Evolutionary conservation across 1,139 yeast species (phyloP), one percentile per base, ranked within the genome.

Genomic region (Candida neerlandica): DNA sequence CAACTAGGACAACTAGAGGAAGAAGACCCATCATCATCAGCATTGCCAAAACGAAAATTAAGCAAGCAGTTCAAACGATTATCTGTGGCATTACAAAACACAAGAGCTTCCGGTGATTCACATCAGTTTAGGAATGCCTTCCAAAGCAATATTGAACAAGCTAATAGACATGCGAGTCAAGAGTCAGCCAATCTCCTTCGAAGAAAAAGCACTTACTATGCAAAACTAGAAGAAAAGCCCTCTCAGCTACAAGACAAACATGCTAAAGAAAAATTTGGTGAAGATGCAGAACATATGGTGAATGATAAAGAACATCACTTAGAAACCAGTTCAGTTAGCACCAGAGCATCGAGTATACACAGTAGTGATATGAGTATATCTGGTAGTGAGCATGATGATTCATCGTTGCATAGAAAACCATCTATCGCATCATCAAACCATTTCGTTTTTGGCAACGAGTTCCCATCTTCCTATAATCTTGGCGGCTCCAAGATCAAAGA

Each of bases 41-140:
- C 52, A 11, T 60, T 73, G 10, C 78, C 79, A 3, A 75, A 67
- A 46, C 72, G 70, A 46, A 67, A 65, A 44, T 62, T 76, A 41
- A 66, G 71, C 44, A 55, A 59, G 6, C 74, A 73, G 55, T 77
- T 77, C 53, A 71, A 73, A 50, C 52, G 81, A 18, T 64, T 77
- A 30, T 72, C 78, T 1, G 55, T 67, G 51, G 73, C 79, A 1
- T 61, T 77, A 38, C 77, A 71, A 48, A 68, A 69, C 32, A 58
- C 69, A 2, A 59, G 57, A 37, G 65, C 76, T 0, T 71, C 79
- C 4, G 71, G 71, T 14, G 78, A 75, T 50, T 75, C 80, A 1
- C 64, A 71, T 51, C 63, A 67, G 42, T 76, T 77, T 56, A 72
- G 75, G 68, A 66, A 59, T 48, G 60, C 69, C n/a, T 76, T 77